These are phyloP conservation scores for Fusarium napiforme DNA, from an alignment of 2,329 filamentous ascomycete species.

Conservation along the genomic window DNA sequence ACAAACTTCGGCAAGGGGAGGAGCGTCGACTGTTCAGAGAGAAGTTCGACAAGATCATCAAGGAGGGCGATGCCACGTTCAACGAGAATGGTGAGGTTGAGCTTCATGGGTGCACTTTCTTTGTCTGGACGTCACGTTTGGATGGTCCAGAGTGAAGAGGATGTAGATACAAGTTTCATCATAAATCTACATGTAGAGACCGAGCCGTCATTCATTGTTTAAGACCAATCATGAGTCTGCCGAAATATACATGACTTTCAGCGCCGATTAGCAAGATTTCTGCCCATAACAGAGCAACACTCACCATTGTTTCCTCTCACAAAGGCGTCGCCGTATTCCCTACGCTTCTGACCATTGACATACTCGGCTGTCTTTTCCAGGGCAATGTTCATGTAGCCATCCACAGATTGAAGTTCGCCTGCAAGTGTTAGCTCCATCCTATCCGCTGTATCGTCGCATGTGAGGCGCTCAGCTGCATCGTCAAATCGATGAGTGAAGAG, in stretches of 20 bases:
- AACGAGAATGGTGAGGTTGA: conserved; percentile 72
- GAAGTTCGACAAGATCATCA: conserved; percentile 65
- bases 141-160: not conserved
- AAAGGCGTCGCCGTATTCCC: conserved; percentile 93
- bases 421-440: conserved; percentile 11
- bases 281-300: conserved; percentile 20
- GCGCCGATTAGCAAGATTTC: conserved; percentile 20
- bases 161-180: not conserved
- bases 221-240: conserved; percentile 61
- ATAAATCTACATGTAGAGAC: conserved; percentile 8
- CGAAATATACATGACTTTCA: conserved; percentile 75
- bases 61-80: conserved; percentile 62
- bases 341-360: conserved; percentile 83
- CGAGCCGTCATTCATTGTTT: conserved; percentile 34
- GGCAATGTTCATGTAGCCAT: conserved; percentile 99
- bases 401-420: conserved; percentile 96
- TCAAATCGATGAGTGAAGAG: not conserved
- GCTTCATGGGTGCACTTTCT: conserved; percentile 71
- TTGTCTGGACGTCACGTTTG: conserved; percentile 68
- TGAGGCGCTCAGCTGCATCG: not conserved
- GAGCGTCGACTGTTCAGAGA: conserved; percentile 60
- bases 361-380: conserved; percentile 95
- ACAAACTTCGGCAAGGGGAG: conserved; percentile 67
- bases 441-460: not conserved
- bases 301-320: conserved; percentile 95